These are phyloP conservation scores for Didymella glomerata DNA, from an alignment of 2,329 filamentous ascomycete species.

Conservation along the genomic window DNA sequence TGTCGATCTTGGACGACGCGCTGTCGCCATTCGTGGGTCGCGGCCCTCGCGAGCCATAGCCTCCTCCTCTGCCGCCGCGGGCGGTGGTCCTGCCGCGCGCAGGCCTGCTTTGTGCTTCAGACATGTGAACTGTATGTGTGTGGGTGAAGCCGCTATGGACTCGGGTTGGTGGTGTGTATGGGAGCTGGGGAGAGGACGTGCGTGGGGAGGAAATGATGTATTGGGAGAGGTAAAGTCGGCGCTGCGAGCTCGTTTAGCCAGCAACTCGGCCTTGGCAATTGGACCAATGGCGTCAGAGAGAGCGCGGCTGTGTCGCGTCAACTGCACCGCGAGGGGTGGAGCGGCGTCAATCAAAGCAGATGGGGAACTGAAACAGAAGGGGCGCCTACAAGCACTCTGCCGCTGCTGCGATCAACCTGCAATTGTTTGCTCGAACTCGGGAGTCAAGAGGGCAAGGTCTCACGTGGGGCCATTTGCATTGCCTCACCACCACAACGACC, in stretches of 20 bases:
- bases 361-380: not conserved
- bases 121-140: conserved; percentile 71
- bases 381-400: not conserved
- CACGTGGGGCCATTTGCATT: not conserved
- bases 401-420: not conserved
- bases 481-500: not conserved
- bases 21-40: conserved; percentile 75
- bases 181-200: conserved; percentile 38
- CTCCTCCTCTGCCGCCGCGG: conserved; percentile 78
- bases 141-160: conserved; percentile 39
- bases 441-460: not conserved
- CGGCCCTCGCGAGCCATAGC: conserved; percentile 65
- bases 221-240: conserved; percentile 42
- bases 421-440: not conserved
- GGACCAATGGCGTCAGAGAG: conserved; percentile 22
- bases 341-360: not conserved
- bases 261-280: conserved; percentile 16
- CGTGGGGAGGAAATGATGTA: conserved; percentile 42
- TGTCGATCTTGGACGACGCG: conserved; percentile 65
- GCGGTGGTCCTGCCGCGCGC: conserved; percentile 90
- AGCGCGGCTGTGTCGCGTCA: conserved; percentile 15
- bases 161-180: conserved; percentile 32
- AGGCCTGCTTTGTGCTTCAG: conserved; percentile 89
- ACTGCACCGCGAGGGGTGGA: conserved; percentile 3
- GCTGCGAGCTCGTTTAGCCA: conserved; percentile 33